A percentile compares a stretch with the other conserved stretches of the same genome.
Conservation (phyloP, 768 basidiomycete genomes). For the Psilocybe tampanensis region DNA sequence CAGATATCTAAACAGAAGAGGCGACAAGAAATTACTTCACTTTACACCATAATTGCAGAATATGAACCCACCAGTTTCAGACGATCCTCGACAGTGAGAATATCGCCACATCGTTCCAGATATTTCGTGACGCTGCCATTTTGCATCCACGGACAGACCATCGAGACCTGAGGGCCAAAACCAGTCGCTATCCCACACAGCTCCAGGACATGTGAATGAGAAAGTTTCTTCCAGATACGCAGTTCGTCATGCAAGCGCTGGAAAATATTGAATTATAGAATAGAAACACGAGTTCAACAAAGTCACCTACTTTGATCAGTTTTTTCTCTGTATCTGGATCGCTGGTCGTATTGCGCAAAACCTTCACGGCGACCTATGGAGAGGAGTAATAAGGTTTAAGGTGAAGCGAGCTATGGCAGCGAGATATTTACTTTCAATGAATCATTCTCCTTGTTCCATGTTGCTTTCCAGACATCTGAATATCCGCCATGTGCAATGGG, state of each 20-base stretch:
- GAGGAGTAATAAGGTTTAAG: neutral
- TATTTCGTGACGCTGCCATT: slow-evolving; percentile 40
- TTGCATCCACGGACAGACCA: slow-evolving; percentile 46
- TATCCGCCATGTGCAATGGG: slow-evolving; percentile 45
- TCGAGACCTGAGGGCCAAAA: slow-evolving; percentile 37
- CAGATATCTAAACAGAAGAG: slow-evolving; percentile 30
- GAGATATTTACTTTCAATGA: slow-evolving; percentile 22
- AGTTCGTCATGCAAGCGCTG: slow-evolving; percentile 40
- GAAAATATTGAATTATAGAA: neutral
- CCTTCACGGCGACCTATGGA: slow-evolving; percentile 34
- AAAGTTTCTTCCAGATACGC: slow-evolving; percentile 37
- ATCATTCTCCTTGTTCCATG: slow-evolving; percentile 30
- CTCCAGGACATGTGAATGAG: slow-evolving; percentile 40
- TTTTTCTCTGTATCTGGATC: slow-evolving; percentile 33
- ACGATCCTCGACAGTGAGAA: slow-evolving; percentile 35
- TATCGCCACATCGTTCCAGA: slow-evolving; percentile 37
- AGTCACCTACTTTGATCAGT: slow-evolving; percentile 35
- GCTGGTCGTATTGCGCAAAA: slow-evolving; percentile 34
- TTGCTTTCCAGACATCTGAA: slow-evolving; percentile 44
- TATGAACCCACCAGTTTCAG: slow-evolving; percentile 33
- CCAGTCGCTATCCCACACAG: slow-evolving; percentile 37
- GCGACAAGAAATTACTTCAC: neutral
- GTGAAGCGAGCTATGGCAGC: neutral
- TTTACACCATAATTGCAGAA: neutral
- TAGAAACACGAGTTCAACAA: too few relatives aligned